phyloP scores from a whole-genome alignment of 2,329 filamentous ascomycete genomes.

The Chalaropsis thielavioides region DNA sequence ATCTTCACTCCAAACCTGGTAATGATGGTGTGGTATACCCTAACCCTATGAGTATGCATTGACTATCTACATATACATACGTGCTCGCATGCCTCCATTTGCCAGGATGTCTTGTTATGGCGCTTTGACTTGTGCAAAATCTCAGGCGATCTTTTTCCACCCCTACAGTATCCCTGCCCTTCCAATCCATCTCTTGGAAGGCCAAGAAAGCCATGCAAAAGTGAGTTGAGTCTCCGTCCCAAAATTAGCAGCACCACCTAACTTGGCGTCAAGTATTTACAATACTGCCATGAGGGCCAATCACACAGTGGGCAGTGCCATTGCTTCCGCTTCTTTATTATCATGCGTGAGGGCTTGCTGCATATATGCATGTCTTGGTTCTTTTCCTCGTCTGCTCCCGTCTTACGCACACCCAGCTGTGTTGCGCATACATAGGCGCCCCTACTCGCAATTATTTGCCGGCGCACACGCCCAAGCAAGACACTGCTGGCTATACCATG shows the following conservation, averaged over 20 bases:
- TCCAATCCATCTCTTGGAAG: neutral
- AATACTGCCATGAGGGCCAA: neutral
- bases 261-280: too few relatives aligned
- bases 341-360: neutral
- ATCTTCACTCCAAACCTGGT: neutral
- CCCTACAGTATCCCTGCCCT: neutral
- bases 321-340: neutral
- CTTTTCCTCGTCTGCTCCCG: neutral
- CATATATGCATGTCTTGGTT: neutral
- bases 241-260: neutral
- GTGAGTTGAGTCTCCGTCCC: neutral
- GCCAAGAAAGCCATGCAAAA: neutral
- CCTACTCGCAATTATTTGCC: neutral
- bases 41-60: neutral
- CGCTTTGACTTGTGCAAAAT: neutral
- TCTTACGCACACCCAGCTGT: neutral
- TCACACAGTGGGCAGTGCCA: neutral
- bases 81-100: neutral
- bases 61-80: neutral
- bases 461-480: neutral
- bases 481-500: neutral
- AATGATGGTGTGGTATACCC: neutral
- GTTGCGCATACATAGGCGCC: neutral
- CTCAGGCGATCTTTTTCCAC: neutral
- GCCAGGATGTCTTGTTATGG: neutral